Evolutionary conservation across 176 grass and related monocot species (phyloP).

Genomic region (Chloris gayana): DNA sequence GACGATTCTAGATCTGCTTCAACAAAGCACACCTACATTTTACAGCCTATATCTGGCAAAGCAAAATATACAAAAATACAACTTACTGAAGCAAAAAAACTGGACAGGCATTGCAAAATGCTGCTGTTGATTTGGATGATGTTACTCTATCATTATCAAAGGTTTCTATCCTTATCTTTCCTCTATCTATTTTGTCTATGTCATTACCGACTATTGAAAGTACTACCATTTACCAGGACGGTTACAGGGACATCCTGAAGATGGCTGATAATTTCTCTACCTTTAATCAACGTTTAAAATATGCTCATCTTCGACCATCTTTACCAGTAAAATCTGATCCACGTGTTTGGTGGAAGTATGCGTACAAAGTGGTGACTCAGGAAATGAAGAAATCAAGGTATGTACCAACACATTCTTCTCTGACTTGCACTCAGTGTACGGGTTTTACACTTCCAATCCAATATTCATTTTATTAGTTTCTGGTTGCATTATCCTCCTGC

Average conservation of each 20-base stretch:
- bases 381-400: conserved; percentile 95
- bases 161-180: conserved; percentile 44
- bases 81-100: conserved; percentile 77
- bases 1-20: conserved; percentile 37
- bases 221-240: conserved; percentile 58
- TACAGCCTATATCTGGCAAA: conserved; percentile 89
- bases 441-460: conserved; percentile 12
- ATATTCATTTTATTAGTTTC: conserved; percentile 27
- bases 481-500: conserved; percentile 15
- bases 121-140: conserved; percentile 88
- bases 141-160: conserved; percentile 94
- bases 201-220: background rate
- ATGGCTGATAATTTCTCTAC: conserved; percentile 98
- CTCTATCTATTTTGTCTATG: conserved; percentile 14
- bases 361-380: conserved; percentile 75
- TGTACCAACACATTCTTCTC: conserved; percentile 32
- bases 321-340: conserved; percentile 76
- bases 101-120: conserved; percentile 85
- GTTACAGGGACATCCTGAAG: conserved; percentile 93
- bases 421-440: conserved; percentile 7
- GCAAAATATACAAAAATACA: conserved; percentile 88
- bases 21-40: conserved; percentile 74
- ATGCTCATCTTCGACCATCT: conserved; percentile 90
- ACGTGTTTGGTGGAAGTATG: conserved; percentile 91
- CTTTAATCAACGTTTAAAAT: conserved; percentile 89